phyloP scores from a whole-genome alignment of 2,329 filamentous ascomycete genomes.

The Magnaporthales sp. region DNA sequence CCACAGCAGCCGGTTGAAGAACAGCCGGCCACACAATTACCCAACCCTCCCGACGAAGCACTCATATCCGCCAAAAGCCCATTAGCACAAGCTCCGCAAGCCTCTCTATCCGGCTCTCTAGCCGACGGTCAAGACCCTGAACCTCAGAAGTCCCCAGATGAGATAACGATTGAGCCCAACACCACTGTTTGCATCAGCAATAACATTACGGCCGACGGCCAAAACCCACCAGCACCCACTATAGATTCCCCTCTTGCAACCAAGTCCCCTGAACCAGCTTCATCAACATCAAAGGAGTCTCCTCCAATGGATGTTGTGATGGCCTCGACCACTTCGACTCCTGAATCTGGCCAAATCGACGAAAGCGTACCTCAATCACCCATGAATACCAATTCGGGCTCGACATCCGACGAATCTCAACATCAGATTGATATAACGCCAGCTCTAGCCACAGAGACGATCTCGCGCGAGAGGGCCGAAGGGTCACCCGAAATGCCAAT shows the following conservation, averaged over 20 bases:
- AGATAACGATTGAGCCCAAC: background rate
- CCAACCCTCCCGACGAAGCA: background rate
- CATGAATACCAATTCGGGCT: background rate
- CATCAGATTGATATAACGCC: background rate
- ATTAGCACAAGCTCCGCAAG: background rate
- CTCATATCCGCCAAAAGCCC: background rate
- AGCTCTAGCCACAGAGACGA: background rate
- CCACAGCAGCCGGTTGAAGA: background rate
- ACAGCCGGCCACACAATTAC: background rate
- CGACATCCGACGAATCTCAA: background rate
- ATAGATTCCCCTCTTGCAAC: background rate
- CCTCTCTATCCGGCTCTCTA: background rate
- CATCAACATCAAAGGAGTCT: background rate
- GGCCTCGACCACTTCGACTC: background rate
- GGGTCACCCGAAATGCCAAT: slow-evolving; percentile 16
- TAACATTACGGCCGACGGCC: background rate
- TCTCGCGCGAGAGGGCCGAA: slow-evolving; percentile 6
- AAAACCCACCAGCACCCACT: background rate
- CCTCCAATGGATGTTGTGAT: background rate
- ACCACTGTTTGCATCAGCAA: background rate
- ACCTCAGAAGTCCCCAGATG: background rate
- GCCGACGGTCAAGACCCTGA: background rate
- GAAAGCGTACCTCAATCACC: slow-evolving; percentile 7
- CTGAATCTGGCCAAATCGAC: slow-evolving; percentile 3
- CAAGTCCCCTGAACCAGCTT: background rate